These are phyloP conservation scores for Aegilops umbellulata DNA, from an alignment of 176 grass and related monocot genomes.

Conservation along the genomic window DNA sequence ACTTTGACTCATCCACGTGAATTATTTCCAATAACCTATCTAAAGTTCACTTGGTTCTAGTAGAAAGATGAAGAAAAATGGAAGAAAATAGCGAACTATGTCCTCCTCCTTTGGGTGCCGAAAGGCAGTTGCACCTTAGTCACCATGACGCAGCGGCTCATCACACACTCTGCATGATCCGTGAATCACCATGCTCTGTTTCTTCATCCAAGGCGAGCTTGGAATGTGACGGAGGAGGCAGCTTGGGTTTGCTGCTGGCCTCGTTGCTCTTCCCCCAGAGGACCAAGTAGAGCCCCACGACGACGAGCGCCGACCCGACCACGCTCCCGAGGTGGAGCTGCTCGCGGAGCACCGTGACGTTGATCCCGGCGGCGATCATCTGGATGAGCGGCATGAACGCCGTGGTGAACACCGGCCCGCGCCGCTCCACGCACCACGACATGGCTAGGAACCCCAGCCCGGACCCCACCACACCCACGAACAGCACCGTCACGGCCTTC, in stretches of 20 bases:
- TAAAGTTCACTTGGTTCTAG: no score
- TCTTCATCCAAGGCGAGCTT: not conserved
- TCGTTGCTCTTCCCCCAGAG: constrained; percentile 78
- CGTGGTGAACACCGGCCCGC: constrained; percentile 70
- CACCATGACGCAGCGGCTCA: no score
- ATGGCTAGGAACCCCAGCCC: constrained; percentile 69
- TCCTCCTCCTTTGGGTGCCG: no score
- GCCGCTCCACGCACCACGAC: constrained; percentile 79
- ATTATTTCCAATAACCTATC: no score
- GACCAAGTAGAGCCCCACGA: constrained; percentile 62
- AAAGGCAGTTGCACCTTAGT: no score
- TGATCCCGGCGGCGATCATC: constrained; percentile 61
- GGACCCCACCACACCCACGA: constrained; percentile 55
- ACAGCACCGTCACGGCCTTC: constrained; percentile 56
- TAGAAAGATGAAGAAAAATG: no score
- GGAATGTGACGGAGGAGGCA: not conserved
- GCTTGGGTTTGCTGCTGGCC: not conserved
- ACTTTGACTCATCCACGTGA: no score
- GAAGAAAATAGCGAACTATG: no score
- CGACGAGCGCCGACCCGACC: constrained; percentile 51
- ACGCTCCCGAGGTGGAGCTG: constrained; percentile 70
- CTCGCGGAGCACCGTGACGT: constrained; percentile 58
- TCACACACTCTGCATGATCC: no score
- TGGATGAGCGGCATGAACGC: constrained; percentile 83
- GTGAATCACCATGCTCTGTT: no score